phyloP scores from a whole-genome alignment of 1,284 basidiomycete genomes.

The Trichosporon faecale region DNA sequence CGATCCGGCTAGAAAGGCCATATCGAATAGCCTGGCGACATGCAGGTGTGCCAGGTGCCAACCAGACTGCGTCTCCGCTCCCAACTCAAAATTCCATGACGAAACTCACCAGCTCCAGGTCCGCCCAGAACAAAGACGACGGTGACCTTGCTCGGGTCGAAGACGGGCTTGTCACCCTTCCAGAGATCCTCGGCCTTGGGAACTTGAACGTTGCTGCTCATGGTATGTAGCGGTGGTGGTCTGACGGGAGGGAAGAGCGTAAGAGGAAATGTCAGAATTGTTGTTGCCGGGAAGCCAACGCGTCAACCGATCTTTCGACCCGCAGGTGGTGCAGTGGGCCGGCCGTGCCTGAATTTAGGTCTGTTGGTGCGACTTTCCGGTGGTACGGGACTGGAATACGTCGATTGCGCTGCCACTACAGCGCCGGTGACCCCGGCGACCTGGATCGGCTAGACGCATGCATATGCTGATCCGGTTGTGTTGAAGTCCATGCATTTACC shows the following conservation, averaged over 20 bases:
- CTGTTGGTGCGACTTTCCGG: neutral
- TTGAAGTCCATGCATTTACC: conserved; percentile 4
- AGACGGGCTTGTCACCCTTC: conserved; percentile 54
- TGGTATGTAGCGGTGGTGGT: neutral
- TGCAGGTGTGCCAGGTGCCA: neutral
- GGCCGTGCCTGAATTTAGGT: conserved; percentile 2
- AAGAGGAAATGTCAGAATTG: neutral
- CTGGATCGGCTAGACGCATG: neutral
- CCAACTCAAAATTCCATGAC: neutral
- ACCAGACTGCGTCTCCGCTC: neutral
- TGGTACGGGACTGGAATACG: neutral
- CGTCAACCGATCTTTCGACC: neutral
- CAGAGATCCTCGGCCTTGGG: conserved; percentile 15
- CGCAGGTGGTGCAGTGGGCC: neutral
- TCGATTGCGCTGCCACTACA: neutral
- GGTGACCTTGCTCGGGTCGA: conserved; percentile 71
- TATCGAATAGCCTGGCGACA: neutral
- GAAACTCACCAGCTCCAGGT: conserved; percentile 76
- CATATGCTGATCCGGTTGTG: neutral
- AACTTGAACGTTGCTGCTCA: conserved; percentile 9
- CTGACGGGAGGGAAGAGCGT: neutral
- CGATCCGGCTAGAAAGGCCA: neutral
- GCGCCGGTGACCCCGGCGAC: neutral
- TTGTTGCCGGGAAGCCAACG: neutral
- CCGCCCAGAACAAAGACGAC: conserved; percentile 97